A percentile compares a stretch with the other conserved stretches of the same genome.
phyloP scores from a whole-genome alignment of 1,139 yeast genomes.

The Pichia norvegensis region DNA sequence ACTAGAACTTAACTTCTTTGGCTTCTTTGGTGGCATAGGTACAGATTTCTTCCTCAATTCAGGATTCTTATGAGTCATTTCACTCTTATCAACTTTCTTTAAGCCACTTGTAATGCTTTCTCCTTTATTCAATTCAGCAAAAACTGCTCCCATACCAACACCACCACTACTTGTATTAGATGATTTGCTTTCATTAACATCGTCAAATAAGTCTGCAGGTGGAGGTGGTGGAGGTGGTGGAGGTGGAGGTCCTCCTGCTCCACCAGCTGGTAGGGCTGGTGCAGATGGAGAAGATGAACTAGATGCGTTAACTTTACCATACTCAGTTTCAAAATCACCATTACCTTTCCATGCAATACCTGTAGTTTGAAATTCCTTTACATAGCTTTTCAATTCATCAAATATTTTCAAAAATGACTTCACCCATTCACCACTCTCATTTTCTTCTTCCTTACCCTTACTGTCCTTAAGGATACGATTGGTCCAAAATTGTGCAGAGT shows the following conservation, averaged over 20 bases:
- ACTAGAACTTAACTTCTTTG: conserved; percentile 36
- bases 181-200: conserved; percentile 3
- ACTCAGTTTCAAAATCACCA: conserved; percentile 42
- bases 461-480: conserved; percentile 81
- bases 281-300: conserved; percentile 29
- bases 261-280: background rate
- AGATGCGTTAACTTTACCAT: conserved; percentile 28
- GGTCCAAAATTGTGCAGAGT: conserved; percentile 89
- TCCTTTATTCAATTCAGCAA: conserved; percentile 86
- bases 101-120: conserved; percentile 74
- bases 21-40: conserved; percentile 47
- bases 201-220: conserved; percentile 54
- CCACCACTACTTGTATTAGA: conserved; percentile 14
- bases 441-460: conserved; percentile 45
- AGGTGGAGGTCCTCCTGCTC: conserved; percentile 34
- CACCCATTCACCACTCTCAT: conserved; percentile 71
- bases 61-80: conserved; percentile 94
- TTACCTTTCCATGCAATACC: conserved; percentile 77
- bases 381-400: conserved; percentile 63
- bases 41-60: conserved; percentile 52
- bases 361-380: conserved; percentile 67
- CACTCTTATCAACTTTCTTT: conserved; percentile 85
- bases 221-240: conserved; percentile 64
- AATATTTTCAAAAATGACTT: conserved; percentile 53
- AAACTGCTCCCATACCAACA: conserved; percentile 71